phyloP scores from a whole-genome alignment of 495 filamentous ascomycete genomes.

The Aspergillus saccharolyticus region DNA sequence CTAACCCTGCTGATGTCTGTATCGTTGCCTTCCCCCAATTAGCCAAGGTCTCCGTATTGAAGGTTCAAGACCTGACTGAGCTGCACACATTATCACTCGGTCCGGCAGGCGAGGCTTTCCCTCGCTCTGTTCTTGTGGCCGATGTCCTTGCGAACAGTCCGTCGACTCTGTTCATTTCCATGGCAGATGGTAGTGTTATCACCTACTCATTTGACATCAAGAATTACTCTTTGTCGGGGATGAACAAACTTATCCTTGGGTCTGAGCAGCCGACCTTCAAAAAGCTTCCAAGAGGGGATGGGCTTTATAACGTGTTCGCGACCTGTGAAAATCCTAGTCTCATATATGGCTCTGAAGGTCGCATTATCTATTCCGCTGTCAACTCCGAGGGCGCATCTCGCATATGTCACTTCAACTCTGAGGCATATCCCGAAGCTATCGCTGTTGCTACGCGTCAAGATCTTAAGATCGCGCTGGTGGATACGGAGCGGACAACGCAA shows the following conservation, averaged over 20 bases:
- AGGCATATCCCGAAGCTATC: conserved; percentile 74
- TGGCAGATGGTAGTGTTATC: conserved; percentile 89
- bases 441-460: conserved; percentile 72
- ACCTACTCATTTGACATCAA: conserved; percentile 68
- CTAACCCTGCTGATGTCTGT: conserved; percentile 46
- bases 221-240: conserved; percentile 56
- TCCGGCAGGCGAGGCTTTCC: conserved; percentile 61
- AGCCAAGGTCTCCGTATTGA: conserved; percentile 65
- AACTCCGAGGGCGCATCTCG: conserved; percentile 80
- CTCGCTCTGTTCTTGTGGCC: conserved; percentile 74
- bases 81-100: conserved; percentile 57
- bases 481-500: conserved; percentile 81
- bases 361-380: conserved; percentile 91
- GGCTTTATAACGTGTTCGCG: conserved; percentile 78
- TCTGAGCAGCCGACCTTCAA: conserved; percentile 79
- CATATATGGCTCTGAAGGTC: conserved; percentile 82
- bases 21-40: conserved; percentile 83
- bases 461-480: conserved; percentile 75
- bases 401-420: conserved; percentile 75
- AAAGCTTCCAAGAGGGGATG: conserved; percentile 59
- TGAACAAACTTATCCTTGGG: conserved; percentile 80
- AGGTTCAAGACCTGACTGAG: conserved; percentile 56
- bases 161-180: conserved; percentile 82
- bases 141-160: conserved; percentile 58
- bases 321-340: conserved; percentile 90